Evolutionary conservation across 2,329 filamentous ascomycete genomes (phyloP), one percentile per base, ranked within the genome.

Genomic region (Elsinoe necatrix): DNA sequence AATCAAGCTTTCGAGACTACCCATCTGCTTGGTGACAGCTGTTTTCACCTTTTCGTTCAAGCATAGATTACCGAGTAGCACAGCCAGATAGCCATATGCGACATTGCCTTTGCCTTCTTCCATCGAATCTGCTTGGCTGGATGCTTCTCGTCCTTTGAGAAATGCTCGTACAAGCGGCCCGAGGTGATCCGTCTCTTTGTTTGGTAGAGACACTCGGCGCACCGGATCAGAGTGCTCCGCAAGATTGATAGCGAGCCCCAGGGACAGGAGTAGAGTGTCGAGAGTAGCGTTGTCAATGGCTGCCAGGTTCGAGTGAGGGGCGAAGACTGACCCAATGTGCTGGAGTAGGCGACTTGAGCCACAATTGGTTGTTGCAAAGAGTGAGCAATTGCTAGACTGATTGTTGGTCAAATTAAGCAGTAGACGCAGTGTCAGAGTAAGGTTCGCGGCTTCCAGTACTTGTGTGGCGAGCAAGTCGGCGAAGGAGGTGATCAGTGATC

Each of bases 381-480:
- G 74, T 27, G 81, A 78, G 39, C 87, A 89, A 11, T 88, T 83
- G 12, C 76, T 74, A 0, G 80, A 72, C 60, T 87, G 87, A 63
- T 89, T 88, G 72, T 95, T 95, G 7, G 90, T 93, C 51, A 91
- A 78, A 64, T 95, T 95, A 61, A 95, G 79, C 34, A 88, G 84
- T 3, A 96, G 77, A 57, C 87, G 83, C 47, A 92, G 73, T 25
- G 82, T 72, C 16, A 82, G 69, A 68, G 54, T 56, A 3, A 52
- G 29, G n/a, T 52, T 31, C 14, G 29, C 18, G 14, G n/a, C 48
- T 35, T 25, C 31, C 4, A 27, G 48, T 52, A n/a, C 47, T 29
- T 4, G 56, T 48, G 8, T 63, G 45, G 59, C 43, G 3, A 61
- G 45, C n/a, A 65, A 55, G 5, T 61, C 59, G 11, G 62, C 63